Base-by-base conservation (phyloP, 2,329 filamentous ascomycete genomes). In the Trichothecium roseum region DNA sequence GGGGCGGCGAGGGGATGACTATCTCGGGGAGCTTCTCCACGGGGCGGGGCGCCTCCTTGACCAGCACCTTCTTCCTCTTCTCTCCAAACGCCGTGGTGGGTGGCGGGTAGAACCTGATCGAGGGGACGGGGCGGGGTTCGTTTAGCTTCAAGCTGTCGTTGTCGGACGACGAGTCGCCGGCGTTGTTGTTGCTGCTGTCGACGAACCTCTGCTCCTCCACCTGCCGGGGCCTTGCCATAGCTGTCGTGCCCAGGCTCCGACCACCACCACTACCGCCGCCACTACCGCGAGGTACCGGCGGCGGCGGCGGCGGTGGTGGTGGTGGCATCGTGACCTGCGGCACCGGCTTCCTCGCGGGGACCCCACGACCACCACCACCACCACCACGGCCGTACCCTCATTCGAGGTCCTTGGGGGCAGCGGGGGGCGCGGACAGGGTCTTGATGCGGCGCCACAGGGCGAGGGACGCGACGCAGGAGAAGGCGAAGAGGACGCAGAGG, bases 401-500 rank as follows among this genome's bases (percentile, higher is more conserved):
- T 47, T 70, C 69, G 30, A 68, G 45, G 39, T 74, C 64, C 54
- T 72, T 71, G 37, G 59, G 53, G 3, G 52, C 27, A 42, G 4
- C 56, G 48, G 10, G 48, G 45, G 16, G 42, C 42, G 16, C 13
- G 13, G 8, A 8, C 10, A 43, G 40, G 30, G 57, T 51, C 58
- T 72, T 73, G 50, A 69, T 62, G 46, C 72, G 69, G 42, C 72
- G 69, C 74, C 78, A 83, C 28, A 85, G 62, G 45, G 75, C 74
- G 37, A 65, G 57, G 20, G 67, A 70, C 31, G 72, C 66, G 34
- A 80, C 57, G 31, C 67, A 61, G 3, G 76, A 80, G 40, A 84
- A 69, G 41, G 74, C 68, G 49, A 84, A 84, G 26, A 85, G 61
- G 30, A 83, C 72, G 55, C 78, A 86, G 34, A 93, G 70, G 4